A percentile compares a stretch with the other conserved stretches of the same genome.
phyloP scores from a whole-genome alignment of 208 protist genomes.

The Crithidia expoeki region DNA sequence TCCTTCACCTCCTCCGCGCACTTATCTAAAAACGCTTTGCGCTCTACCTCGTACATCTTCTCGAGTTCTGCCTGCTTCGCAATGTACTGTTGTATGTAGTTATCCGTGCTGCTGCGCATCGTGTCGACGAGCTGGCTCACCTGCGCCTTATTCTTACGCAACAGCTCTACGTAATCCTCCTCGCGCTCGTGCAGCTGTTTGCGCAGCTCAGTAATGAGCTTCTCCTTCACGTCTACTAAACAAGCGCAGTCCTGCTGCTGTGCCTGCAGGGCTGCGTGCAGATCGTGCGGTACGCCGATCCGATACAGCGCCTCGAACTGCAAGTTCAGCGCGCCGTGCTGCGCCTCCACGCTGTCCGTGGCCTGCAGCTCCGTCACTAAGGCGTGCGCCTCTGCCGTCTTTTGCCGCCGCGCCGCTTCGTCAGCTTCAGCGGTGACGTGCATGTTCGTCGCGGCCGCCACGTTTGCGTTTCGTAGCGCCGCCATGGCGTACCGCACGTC shows the following conservation, averaged over 20 bases:
- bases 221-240: slow-evolving; percentile 86
- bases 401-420: slow-evolving; percentile 80
- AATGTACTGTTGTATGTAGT: slow-evolving; percentile 80
- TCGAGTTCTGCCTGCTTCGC: slow-evolving; percentile 87
- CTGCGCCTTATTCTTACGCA: slow-evolving; percentile 81
- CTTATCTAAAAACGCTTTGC: slow-evolving; percentile 68
- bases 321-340: slow-evolving; percentile 79
- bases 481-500: slow-evolving; percentile 58
- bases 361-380: slow-evolving; percentile 51
- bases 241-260: slow-evolving; percentile 81
- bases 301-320: slow-evolving; percentile 90
- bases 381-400: slow-evolving; percentile 42
- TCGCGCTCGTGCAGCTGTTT: slow-evolving; percentile 88
- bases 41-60: slow-evolving; percentile 85
- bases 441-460: slow-evolving; percentile 64
- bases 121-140: slow-evolving; percentile 81
- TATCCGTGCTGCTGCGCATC: slow-evolving; percentile 88
- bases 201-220: slow-evolving; percentile 83
- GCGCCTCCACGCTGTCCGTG: slow-evolving; percentile 54
- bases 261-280: slow-evolving; percentile 73
- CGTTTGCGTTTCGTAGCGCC: slow-evolving; percentile 38
- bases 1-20: slow-evolving; percentile 84
- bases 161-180: slow-evolving; percentile 90
- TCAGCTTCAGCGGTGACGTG: slow-evolving; percentile 55
- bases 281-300: slow-evolving; percentile 83